These are phyloP conservation scores for Magnolia kwangsiensis DNA, from an alignment of 164 flowering plant genomes.

Conservation along the genomic window DNA sequence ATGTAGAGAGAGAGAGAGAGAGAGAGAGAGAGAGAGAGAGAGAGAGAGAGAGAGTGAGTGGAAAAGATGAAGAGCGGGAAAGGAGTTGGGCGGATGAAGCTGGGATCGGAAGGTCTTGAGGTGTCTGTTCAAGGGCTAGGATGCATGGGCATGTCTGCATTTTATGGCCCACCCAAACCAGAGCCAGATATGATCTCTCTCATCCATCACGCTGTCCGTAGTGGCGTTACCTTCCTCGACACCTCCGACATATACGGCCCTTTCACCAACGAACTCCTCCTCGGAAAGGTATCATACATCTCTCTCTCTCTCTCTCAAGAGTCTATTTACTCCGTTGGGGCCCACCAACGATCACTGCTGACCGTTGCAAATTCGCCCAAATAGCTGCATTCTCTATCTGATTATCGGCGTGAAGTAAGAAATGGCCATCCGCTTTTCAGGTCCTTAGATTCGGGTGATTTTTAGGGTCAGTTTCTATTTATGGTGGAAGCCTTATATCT, in stretches of 20 bases:
- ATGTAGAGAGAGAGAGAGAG: not conserved
- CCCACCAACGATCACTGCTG: not conserved
- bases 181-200: conserved; percentile 31
- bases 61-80: not conserved
- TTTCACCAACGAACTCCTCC: conserved; percentile 30
- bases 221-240: conserved; percentile 38
- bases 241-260: conserved; percentile 45
- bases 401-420: no score
- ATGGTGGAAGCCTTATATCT: no score
- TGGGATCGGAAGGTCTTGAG: conserved; percentile 32
- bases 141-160: conserved; percentile 39
- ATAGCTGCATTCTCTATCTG: no score
- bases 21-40: not conserved
- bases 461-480: no score
- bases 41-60: not conserved
- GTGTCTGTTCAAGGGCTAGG: conserved; percentile 33
- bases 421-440: no score
- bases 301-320: not conserved
- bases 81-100: conserved; percentile 22
- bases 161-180: conserved; percentile 32
- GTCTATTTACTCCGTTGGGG: not conserved
- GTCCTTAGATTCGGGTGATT: no score
- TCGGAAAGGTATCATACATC: conserved; percentile 23
- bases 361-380: not conserved
- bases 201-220: conserved; percentile 31